Evolutionary conservation across 2,329 filamentous ascomycete genomes (phyloP), one percentile per base, ranked within the genome.

Genomic region (Diplocarpon rosae): DNA sequence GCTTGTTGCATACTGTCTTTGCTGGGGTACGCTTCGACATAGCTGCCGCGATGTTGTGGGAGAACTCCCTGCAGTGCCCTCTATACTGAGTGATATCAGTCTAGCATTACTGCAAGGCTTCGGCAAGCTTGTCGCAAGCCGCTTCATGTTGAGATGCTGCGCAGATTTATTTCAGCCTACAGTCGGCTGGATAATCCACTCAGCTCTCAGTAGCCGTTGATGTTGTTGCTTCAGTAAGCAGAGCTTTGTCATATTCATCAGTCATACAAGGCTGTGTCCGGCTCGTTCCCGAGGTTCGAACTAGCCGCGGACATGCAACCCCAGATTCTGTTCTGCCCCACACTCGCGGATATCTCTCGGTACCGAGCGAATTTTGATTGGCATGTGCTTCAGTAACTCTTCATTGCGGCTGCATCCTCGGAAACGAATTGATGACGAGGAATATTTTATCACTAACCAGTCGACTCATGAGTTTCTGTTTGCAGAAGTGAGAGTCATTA

Each of bases 1-100:
- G 10, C 37, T 52, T 0, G 55, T 59, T 16, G 47, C 48, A 56
- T 58, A 35, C n/a, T 57, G 56, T 49, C 29, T 37, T n/a, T 53
- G 44, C 20, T 34, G 34, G 17, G 28, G 27, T 24, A 14, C 20
- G 12, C 15, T 2, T 12, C 36, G 17, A 37, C 8, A 27, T 37
- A 12, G 15, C 12, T 3, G 9, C 29, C 20, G 34, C 10, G 5
- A 16, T 32, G 9, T 14, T 37, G 15, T 37, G 29, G 24, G 15
- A 31, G 20, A 15, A 11, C 27, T 29, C 15, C 16, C 31, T 11
- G 17, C 17, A 20, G 33, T 12, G n/a, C 35, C 14, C 13, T 45
- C 46, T 15, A 42, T 34, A n/a, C 40, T 30, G 38, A 43, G 41
- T 36, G 48, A 13, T 40, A 41, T 42, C 43, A 45, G 37, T 31